Evolutionary conservation across 2,329 filamentous ascomycete genomes (phyloP), one percentile per base, ranked within the genome.

Genomic region (Aureobasidium lini): DNA sequence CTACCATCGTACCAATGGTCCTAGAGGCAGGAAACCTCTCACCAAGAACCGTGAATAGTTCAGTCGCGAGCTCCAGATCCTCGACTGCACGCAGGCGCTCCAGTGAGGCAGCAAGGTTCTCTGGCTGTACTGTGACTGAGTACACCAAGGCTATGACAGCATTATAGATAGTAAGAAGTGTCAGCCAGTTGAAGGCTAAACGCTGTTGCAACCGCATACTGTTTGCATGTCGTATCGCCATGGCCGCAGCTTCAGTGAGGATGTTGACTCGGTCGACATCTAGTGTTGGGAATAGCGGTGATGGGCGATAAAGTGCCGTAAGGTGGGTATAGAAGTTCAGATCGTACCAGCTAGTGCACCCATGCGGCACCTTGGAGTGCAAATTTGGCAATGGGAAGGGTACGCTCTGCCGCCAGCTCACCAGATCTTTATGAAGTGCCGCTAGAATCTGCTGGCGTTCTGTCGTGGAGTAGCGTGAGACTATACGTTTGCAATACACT

Each of bases 311-410:
- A 4, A 79, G 65, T 66, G 76, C 73, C 11, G 72, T 72, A 1
- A 78, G 64, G 50, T 79, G 76, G 0, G 72, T 76, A 62, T 78
- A 78, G 63, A 76, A 79, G 64, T 79, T 79, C 46, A 77, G 72
- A 57, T 79, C 76, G 62, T 75, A 79, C 77, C 76, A 79, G 59
- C 66, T 72, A 7, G 70, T 76, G 42, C 66, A 73, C 3, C 78
- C 66, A 59, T 79, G 77, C 1, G 76, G 76, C 1, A 79, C 75
- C 23, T 44, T 59, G 13, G 47, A 18, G 34, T 63, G 44, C 29
- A 60, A 23, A 28, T 59, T 59, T 5, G 62, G 60, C 15, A 62
- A 8, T 68, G 67, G 5, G 67, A 68, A 62, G 72, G 66, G 18
- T 71, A 74, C 1, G 11, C 47, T 57, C 11, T 53, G 46, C 49